Percentiles rank a stretch among this genome's conserved stretches.
phyloP scores from a whole-genome alignment of 2,329 filamentous ascomycete species.

The Pyrenochaeta sp. region DNA sequence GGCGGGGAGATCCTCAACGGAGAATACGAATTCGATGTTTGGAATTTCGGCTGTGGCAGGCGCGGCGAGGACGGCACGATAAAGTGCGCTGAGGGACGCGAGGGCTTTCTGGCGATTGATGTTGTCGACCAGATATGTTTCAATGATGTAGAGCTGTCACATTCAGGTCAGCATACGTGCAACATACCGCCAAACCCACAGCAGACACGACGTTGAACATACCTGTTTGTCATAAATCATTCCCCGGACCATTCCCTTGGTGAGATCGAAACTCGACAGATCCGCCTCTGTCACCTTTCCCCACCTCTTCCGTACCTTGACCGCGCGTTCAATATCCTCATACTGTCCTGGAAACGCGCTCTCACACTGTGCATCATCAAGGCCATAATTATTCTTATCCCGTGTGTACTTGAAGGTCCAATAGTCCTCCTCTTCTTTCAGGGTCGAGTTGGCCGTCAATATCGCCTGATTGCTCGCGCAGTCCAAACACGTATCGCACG shows the following conservation, averaged over 20 bases:
- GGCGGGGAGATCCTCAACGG: conserved; percentile 43
- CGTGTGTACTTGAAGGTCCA: conserved; percentile 43
- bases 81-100: conserved; percentile 38
- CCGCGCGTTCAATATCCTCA: conserved; percentile 41
- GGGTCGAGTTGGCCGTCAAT: conserved; percentile 22
- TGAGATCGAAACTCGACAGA: conserved; percentile 36
- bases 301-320: conserved; percentile 30
- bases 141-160: conserved; percentile 40
- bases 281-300: conserved; percentile 39
- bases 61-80: conserved; percentile 39
- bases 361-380: conserved; percentile 41
- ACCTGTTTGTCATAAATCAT: conserved; percentile 45
- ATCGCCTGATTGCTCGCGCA: conserved; percentile 38
- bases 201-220: conserved; percentile 5
- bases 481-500: conserved; percentile 43
- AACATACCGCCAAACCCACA: not conserved
- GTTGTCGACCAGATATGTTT: conserved; percentile 45
- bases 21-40: conserved; percentile 46
- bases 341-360: conserved; percentile 43
- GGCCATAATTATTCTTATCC: conserved; percentile 40
- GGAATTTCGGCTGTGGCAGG: conserved; percentile 33
- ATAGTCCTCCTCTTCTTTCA: conserved; percentile 22
- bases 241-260: conserved; percentile 45
- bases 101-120: conserved; percentile 46
- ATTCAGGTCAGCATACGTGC: conserved; percentile 9